Conservation (phyloP, 805 yeast genomes). For the Suhomyces canberraensis region DNA sequence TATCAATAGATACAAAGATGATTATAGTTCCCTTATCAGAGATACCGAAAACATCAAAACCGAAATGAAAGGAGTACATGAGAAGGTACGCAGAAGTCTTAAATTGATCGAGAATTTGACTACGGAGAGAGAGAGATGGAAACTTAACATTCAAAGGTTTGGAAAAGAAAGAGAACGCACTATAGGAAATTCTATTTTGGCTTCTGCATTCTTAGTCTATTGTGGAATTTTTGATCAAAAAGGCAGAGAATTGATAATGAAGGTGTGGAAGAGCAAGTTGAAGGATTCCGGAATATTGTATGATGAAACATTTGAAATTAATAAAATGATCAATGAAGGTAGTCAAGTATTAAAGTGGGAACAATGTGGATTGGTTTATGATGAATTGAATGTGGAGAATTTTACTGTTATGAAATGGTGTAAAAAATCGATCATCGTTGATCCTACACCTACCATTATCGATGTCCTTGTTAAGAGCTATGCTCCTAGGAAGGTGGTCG, state of each 20-base stretch:
- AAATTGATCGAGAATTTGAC: slow-evolving; percentile 60
- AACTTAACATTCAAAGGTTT: slow-evolving; percentile 51
- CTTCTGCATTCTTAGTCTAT: slow-evolving; percentile 60
- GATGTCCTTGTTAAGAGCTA: slow-evolving; percentile 34
- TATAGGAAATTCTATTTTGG: slow-evolving; percentile 63
- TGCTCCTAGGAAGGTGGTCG: slow-evolving; percentile 33
- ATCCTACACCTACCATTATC: slow-evolving; percentile 49
- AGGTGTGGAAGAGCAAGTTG: slow-evolving; percentile 37
- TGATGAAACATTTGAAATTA: slow-evolving; percentile 31
- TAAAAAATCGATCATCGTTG: slow-evolving; percentile 59
- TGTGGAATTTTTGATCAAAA: slow-evolving; percentile 56
- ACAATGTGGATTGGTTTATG: slow-evolving; percentile 50
- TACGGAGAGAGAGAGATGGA: slow-evolving; percentile 74
- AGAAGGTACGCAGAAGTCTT: slow-evolving; percentile 60
- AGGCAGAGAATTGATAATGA: slow-evolving; percentile 34
- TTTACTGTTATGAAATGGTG: slow-evolving; percentile 47
- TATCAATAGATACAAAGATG: slow-evolving; percentile 63
- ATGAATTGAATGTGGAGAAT: slow-evolving; percentile 63
- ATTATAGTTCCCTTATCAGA: slow-evolving; percentile 71
- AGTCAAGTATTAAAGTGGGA: slow-evolving; percentile 51
- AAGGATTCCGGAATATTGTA: slow-evolving; percentile 32
- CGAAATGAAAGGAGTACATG: slow-evolving; percentile 63
- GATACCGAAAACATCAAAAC: slow-evolving; percentile 72
- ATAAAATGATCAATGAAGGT: slow-evolving; percentile 38
- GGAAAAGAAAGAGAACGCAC: slow-evolving; percentile 42